Conservation (phyloP, 139 green algal genomes). For the Chlorella sp. region DNA sequence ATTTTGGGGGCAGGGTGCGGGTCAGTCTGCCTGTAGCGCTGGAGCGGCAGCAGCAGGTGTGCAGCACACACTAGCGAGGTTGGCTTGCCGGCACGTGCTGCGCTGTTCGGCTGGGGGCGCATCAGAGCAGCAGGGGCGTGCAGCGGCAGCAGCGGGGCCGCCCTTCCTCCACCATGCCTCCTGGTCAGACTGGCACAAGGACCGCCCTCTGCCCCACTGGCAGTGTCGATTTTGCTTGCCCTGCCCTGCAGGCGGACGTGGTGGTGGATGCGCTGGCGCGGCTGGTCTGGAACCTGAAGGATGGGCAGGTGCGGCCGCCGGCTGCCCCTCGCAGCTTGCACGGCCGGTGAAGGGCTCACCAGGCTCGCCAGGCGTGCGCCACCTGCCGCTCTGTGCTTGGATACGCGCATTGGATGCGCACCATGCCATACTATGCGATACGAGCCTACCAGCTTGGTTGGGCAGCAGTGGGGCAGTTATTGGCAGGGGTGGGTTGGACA, state of each 20-base stretch:
- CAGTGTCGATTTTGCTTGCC: not conserved
- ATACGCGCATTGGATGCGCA: too few species aligned
- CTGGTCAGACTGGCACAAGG: not conserved
- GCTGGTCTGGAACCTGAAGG: conserved; percentile 36
- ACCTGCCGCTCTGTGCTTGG: too few species aligned
- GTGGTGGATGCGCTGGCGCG: conserved; percentile 41
- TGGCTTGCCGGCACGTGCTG: not conserved
- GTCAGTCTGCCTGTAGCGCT: too few species aligned
- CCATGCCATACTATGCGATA: too few species aligned
- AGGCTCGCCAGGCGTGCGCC: too few species aligned
- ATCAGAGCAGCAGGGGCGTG: not conserved
- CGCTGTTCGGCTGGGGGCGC: not conserved
- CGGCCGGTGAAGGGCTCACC: too few species aligned
- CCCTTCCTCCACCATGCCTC: not conserved
- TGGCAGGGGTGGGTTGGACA: too few species aligned
- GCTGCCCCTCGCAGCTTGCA: too few species aligned
- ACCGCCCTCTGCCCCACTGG: not conserved
- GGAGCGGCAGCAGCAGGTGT: not conserved
- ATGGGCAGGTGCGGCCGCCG: conserved; percentile 2
- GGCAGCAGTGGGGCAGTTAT: too few species aligned
- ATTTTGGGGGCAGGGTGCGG: too few species aligned
- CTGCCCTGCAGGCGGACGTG: conserved; percentile 23
- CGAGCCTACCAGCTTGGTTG: too few species aligned
- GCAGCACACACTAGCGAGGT: not conserved
- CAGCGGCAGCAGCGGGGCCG: not conserved